Conservation (phyloP, 768 basidiomycete genomes). For the Cystobasidium ongulense region DNA sequence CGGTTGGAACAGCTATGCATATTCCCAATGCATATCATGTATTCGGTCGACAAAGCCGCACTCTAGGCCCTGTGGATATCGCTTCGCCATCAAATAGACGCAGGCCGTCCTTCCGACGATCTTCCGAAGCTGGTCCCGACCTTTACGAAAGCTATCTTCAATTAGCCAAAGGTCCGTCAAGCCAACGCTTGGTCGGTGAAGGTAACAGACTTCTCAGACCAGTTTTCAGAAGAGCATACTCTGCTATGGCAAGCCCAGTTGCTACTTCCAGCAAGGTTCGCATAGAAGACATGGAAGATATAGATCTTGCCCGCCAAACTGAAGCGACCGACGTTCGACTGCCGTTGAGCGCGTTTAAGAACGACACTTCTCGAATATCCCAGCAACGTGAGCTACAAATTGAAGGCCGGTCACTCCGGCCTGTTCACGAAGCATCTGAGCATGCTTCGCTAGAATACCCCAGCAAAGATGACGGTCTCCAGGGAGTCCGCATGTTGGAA, state of each 20-base stretch:
- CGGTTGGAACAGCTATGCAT: conserved; percentile 4
- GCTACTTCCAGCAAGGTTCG: neutral
- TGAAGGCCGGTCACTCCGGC: too few relatives aligned
- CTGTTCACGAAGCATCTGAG: too few relatives aligned
- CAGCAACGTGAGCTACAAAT: neutral
- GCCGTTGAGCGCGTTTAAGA: too few relatives aligned
- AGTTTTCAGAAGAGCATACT: neutral
- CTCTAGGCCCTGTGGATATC: neutral
- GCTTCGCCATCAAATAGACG: neutral
- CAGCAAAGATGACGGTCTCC: too few relatives aligned
- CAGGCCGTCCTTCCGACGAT: neutral
- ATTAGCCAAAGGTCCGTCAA: neutral
- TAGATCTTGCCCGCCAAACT: neutral
- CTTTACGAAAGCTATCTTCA: neutral
- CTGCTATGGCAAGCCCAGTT: neutral
- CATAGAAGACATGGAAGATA: conserved; percentile 1
- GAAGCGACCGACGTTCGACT: neutral
- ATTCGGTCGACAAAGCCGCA: neutral
- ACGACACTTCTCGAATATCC: neutral
- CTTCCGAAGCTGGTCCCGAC: neutral
- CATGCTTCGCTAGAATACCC: too few relatives aligned
- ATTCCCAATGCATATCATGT: neutral
- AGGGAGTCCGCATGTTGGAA: neutral
- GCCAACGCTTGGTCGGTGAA: neutral
- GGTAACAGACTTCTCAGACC: neutral